These are phyloP conservation scores for Boletus insuetus DNA, from an alignment of 768 basidiomycete species.

Conservation along the genomic window DNA sequence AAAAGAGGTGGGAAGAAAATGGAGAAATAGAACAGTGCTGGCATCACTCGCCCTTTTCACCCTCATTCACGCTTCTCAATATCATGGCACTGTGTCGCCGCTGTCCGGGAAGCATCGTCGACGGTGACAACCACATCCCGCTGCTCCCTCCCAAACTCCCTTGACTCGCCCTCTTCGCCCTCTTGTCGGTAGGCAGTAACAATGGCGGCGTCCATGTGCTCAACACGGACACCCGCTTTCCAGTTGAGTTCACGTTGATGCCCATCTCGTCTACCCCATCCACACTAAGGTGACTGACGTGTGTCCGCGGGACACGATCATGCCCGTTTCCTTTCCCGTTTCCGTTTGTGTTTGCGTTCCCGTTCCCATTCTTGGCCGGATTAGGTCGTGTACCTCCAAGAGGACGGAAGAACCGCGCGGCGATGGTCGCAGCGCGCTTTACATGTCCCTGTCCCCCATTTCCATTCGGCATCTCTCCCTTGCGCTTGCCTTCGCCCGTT, in stretches of 20 bases:
- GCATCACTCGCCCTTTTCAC: neutral
- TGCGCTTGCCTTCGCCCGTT: no score
- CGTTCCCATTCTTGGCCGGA: neutral
- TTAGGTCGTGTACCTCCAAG: neutral
- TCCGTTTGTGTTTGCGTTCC: no score
- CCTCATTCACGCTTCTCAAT: conserved; percentile 5
- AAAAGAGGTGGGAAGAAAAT: neutral
- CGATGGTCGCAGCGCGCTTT: conserved; percentile 14
- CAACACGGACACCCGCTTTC: conserved; percentile 23
- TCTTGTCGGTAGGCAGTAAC: conserved; percentile 2
- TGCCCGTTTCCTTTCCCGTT: neutral
- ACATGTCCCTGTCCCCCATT: neutral
- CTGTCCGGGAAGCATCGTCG: conserved; percentile 1
- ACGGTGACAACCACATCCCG: conserved; percentile 5
- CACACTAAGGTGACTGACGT: neutral
- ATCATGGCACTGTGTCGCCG: conserved; percentile 5
- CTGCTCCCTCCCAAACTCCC: conserved; percentile 1
- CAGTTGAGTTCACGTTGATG: conserved; percentile 8
- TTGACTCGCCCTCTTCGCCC: neutral
- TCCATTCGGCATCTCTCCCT: neutral
- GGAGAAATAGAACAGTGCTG: neutral
- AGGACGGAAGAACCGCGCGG: conserved; percentile 20
- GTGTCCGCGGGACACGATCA: neutral
- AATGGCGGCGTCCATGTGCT: conserved; percentile 3
- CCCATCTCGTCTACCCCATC: conserved; percentile 15